Conservation (phyloP, 306 rosid species). For the Pyrus communis region DNA sequence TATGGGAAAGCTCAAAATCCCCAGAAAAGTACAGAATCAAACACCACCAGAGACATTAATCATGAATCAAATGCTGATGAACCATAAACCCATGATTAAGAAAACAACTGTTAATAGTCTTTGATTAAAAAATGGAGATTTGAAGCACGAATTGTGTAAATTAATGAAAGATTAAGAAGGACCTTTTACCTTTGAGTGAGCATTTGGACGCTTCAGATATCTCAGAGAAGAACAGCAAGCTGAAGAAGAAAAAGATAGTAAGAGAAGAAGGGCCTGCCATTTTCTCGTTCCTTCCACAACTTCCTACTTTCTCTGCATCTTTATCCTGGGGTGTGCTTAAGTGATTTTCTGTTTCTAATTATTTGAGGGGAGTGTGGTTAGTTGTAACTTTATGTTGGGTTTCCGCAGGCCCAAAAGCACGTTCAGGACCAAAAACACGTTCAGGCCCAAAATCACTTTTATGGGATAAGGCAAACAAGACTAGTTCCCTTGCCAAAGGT, state of each 20-base stretch:
- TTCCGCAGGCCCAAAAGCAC: neutral
- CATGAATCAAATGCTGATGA: neutral
- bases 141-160: neutral
- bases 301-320: neutral
- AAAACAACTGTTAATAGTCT: neutral
- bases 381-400: neutral
- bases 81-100: neutral
- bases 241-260: slow-evolving; percentile 7
- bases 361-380: neutral
- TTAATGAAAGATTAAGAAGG: neutral
- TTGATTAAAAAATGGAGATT: neutral
- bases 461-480: neutral
- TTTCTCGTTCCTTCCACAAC: slow-evolving; percentile 4
- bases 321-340: neutral
- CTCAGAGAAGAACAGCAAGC: slow-evolving; percentile 29
- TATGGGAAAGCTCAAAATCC: neutral
- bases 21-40: neutral
- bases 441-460: neutral
- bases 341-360: neutral
- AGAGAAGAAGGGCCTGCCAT: slow-evolving; percentile 32
- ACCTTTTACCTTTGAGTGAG: slow-evolving; percentile 35
- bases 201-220: slow-evolving; percentile 58
- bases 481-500: neutral
- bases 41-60: neutral
- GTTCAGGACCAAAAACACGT: neutral